phyloP scores from a whole-genome alignment of 2,329 filamentous ascomycete species.

The Sclerotinia spermophila region DNA sequence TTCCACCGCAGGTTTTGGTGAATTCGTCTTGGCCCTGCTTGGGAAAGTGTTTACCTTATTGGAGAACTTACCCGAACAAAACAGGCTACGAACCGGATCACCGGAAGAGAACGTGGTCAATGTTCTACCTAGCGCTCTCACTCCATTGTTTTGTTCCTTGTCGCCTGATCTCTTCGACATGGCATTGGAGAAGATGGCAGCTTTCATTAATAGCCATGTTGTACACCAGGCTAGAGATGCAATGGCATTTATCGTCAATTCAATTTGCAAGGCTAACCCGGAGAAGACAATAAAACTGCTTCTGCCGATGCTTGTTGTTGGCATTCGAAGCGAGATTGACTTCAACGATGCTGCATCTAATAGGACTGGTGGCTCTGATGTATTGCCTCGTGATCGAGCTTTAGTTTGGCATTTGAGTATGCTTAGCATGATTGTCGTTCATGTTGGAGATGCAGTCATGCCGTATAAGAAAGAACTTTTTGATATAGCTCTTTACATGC shows the following conservation, averaged over 20 bases:
- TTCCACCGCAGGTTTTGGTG: slow-evolving; percentile 88
- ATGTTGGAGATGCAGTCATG: slow-evolving; percentile 86
- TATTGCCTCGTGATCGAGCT: slow-evolving; percentile 85
- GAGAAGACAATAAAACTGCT: slow-evolving; percentile 89
- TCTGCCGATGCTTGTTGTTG: slow-evolving; percentile 82
- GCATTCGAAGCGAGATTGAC: slow-evolving; percentile 94
- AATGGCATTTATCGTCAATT: slow-evolving; percentile 98
- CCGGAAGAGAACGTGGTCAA: slow-evolving; percentile 98
- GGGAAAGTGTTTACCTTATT: slow-evolving; percentile 93
- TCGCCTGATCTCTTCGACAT: slow-evolving; percentile 93
- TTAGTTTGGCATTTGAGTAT: slow-evolving; percentile 97
- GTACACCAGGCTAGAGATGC: slow-evolving; percentile 96
- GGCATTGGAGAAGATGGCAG: slow-evolving; percentile 84
- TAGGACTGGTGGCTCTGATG: slow-evolving; percentile 87
- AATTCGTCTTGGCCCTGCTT: slow-evolving; percentile 86
- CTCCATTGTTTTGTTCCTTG: slow-evolving; percentile 82
- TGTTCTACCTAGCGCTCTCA: slow-evolving; percentile 85
- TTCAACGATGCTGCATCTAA: slow-evolving; percentile 95
- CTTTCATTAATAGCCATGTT: slow-evolving; percentile 89
- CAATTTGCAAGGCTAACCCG: slow-evolving; percentile 91
- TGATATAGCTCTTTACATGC: slow-evolving; percentile 92
- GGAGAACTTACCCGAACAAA: slow-evolving; percentile 90
- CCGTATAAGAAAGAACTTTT: slow-evolving; percentile 86
- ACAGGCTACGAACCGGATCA: slow-evolving; percentile 80
- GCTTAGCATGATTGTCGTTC: slow-evolving; percentile 96